Evolutionary conservation across 116 monocot species (phyloP).

Genomic region (Papilionanthe hybrid): DNA sequence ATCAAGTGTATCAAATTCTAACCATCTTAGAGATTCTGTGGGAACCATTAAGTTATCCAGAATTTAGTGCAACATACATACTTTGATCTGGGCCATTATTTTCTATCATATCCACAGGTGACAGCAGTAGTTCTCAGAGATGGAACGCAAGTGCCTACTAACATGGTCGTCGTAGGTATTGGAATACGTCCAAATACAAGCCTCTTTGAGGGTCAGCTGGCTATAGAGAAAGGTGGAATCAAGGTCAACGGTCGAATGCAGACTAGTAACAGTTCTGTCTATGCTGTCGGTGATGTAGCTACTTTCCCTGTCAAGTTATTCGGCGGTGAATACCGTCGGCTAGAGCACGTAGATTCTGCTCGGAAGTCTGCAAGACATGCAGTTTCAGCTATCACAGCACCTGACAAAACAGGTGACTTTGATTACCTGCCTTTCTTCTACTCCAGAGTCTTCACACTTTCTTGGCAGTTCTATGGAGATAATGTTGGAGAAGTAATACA

Average conservation of each 20-base stretch:
- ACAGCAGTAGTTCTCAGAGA: slow-evolving; percentile 71
- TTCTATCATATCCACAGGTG: slow-evolving; percentile 33
- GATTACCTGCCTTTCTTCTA: slow-evolving; percentile 90
- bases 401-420: slow-evolving; percentile 43
- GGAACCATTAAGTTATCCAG: too few relatives aligned
- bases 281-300: slow-evolving; percentile 90
- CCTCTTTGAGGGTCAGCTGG: slow-evolving; percentile 74
- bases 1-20: background rate
- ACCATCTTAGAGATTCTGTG: too few relatives aligned
- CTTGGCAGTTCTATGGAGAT: slow-evolving; percentile 94
- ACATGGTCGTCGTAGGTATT: slow-evolving; percentile 90
- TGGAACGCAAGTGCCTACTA: slow-evolving; percentile 54
- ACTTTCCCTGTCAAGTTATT: slow-evolving; percentile 84
- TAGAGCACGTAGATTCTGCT: slow-evolving; percentile 91
- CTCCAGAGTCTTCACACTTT: slow-evolving; percentile 83
- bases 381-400: slow-evolving; percentile 51
- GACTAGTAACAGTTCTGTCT: slow-evolving; percentile 64
- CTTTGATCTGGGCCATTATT: too few relatives aligned
- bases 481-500: slow-evolving; percentile 69
- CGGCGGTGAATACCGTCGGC: slow-evolving; percentile 48
- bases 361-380: slow-evolving; percentile 74
- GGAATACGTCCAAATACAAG: slow-evolving; percentile 73
- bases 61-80: too few relatives aligned
- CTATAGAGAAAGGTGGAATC: slow-evolving; percentile 82
- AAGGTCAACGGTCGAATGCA: slow-evolving; percentile 87